Percentiles rank a stretch among this genome's conserved stretches.
Evolutionary conservation across 441 rosid genomes (phyloP).

Genomic region (Theobroma grandiflorum): DNA sequence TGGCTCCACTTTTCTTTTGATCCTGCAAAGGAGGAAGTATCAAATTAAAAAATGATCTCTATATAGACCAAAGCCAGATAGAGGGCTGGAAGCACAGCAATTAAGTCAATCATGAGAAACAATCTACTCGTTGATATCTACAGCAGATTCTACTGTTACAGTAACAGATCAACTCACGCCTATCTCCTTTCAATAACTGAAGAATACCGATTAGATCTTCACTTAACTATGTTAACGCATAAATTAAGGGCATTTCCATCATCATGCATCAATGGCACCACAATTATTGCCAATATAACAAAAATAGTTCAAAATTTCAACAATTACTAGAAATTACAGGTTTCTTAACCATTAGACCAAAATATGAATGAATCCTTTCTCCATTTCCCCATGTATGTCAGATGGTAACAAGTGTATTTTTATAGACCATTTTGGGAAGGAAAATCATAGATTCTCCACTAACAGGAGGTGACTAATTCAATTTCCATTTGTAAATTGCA

Average conservation of each 20-base stretch:
- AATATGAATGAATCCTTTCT: slow-evolving; percentile 1
- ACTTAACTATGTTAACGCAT: neutral
- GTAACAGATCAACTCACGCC: neutral
- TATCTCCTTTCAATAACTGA: neutral
- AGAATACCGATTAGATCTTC: neutral
- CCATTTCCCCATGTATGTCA: neutral
- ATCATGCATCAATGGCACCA: neutral
- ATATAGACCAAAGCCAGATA: neutral
- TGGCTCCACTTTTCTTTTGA: slow-evolving; percentile 75
- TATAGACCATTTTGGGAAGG: neutral
- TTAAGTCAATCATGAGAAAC: neutral
- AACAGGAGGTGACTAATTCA: neutral
- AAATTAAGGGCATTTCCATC: neutral
- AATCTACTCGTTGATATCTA: neutral
- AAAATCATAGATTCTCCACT: neutral
- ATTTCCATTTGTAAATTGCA: neutral
- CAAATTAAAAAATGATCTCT: neutral
- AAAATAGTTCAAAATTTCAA: neutral
- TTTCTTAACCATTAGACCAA: neutral
- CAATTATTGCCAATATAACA: neutral
- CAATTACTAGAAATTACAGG: neutral
- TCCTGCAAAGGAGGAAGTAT: slow-evolving; percentile 52
- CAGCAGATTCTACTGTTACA: neutral
- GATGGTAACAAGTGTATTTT: neutral
- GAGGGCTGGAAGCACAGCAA: neutral